A percentile compares a stretch with the other conserved stretches of the same genome.
phyloP scores from a whole-genome alignment of 306 rosid species.

The Malus sylvestris region DNA sequence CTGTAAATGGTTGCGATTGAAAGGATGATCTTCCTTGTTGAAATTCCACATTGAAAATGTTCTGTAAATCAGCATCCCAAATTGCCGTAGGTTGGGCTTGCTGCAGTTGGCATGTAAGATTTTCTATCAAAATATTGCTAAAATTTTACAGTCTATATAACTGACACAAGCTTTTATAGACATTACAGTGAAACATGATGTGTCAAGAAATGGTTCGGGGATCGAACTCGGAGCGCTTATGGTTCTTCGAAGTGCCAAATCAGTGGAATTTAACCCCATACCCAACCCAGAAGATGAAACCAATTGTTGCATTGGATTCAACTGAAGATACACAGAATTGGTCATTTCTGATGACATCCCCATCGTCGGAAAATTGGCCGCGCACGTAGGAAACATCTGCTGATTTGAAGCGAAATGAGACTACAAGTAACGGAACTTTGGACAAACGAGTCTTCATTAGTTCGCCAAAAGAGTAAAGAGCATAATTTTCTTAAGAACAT shows the following conservation, averaged over 20 bases:
- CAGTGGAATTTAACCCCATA: constrained; percentile 42
- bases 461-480: not conserved
- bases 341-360: constrained; percentile 51
- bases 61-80: constrained; percentile 64
- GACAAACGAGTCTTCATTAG: not conserved
- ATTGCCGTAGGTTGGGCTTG: constrained; percentile 45
- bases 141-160: not conserved
- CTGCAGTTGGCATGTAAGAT: constrained; percentile 25
- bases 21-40: constrained; percentile 45
- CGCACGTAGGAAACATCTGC: constrained; percentile 61
- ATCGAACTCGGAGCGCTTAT: constrained; percentile 48
- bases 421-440: not conserved
- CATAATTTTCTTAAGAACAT: not conserved
- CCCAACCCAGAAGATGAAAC: constrained; percentile 57
- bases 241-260: constrained; percentile 47
- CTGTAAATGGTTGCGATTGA: constrained; percentile 62
- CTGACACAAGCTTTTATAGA: not conserved
- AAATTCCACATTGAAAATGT: constrained; percentile 38
- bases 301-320: constrained; percentile 51
- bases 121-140: not conserved
- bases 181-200: constrained; percentile 62
- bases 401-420: constrained; percentile 13
- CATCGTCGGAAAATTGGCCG: constrained; percentile 38
- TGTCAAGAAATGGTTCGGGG: constrained; percentile 56
- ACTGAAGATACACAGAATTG: constrained; percentile 49